Conservation (phyloP, 805 yeast species). For the Ogataea kodamae region DNA sequence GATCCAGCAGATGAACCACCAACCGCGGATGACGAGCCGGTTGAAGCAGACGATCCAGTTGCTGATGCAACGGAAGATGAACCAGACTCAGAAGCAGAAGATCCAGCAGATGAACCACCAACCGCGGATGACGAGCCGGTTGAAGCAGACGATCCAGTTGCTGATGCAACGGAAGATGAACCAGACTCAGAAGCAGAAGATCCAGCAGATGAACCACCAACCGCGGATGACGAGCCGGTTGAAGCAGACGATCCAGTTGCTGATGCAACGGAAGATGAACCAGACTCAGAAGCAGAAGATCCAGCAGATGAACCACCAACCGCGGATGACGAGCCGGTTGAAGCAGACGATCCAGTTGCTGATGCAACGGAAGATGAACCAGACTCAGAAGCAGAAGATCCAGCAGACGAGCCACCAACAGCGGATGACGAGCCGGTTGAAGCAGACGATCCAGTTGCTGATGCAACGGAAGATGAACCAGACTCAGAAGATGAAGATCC, state of each 20-base stretch:
- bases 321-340: background rate
- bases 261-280: background rate
- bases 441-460: background rate
- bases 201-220: background rate
- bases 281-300: constrained; percentile 2
- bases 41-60: background rate
- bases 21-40: too few relatives aligned
- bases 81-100: background rate
- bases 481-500: too few relatives aligned
- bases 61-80: background rate
- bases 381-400: constrained; percentile 1
- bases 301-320: background rate
- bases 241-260: background rate
- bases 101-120: background rate
- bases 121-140: too few relatives aligned
- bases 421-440: background rate
- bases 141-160: background rate
- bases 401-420: constrained; percentile 2
- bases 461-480: background rate
- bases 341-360: background rate
- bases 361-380: background rate
- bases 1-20: background rate
- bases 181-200: background rate
- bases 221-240: background rate
- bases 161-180: background rate